Evolutionary conservation across 2,329 filamentous ascomycete genomes (phyloP), one percentile per base, ranked within the genome.

Genomic region (Colletotrichum truncatum): DNA sequence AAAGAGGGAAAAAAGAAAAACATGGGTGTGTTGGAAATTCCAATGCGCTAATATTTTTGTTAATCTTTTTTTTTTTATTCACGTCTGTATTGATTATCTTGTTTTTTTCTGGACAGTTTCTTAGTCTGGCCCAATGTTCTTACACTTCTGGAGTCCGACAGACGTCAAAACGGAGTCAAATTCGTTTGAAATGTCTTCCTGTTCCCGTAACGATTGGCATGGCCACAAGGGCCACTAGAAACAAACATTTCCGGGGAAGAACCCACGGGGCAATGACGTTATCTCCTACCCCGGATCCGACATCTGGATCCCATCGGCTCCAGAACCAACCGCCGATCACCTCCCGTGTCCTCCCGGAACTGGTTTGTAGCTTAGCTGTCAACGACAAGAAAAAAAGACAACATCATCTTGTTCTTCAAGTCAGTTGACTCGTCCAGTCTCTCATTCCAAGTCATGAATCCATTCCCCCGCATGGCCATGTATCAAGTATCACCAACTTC

Each of bases 251-350:
- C 30, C 38, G 38, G 8, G 39, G 46, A 60, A 39, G 30, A 54
- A 39, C 48, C 61, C 45, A 53, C 48, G 39, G 55, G 61, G 61
- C 53, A 36, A 64, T 61, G 62, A 65, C 62, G 56, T 61, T 61
- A 51, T 65, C 28, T 18, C 36, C 26, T 55, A 65, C 62, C 62
- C 62, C 62, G 62, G 62, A 65, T 55, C 62, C 62, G 56, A 61
- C 26, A 41, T 54, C 62, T 36, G 28, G 14, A 51, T 30, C 21
- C 48, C 45, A 32, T 52, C 60, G 53, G 60, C 26, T 34, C 60
- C 46, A 41, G 46, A 30, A 53, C 30, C 46, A 14, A 25, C 61
- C 61, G 55, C 25, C 61, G 56, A 60, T 64, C 61, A 25, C 11
- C n/a, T 16, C 21, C 11, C 51, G 46, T 14, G 46, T n/a, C 8